These are phyloP conservation scores for Xylariales sp. DNA, from an alignment of 2,329 filamentous ascomycete genomes.

Conservation along the genomic window DNA sequence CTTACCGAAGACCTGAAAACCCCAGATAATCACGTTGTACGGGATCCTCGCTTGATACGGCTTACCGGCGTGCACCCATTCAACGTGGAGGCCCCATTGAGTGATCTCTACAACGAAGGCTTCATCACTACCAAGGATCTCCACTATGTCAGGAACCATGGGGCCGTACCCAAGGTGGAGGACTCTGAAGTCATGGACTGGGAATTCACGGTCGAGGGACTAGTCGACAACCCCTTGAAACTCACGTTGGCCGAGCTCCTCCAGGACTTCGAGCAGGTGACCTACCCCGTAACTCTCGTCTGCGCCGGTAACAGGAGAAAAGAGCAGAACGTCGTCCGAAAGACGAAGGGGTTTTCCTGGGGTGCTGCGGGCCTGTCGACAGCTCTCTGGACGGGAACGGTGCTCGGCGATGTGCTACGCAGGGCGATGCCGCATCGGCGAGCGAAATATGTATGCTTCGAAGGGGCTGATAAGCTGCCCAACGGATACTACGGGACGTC, in stretches of 20 bases:
- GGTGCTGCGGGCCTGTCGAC: conserved; percentile 83
- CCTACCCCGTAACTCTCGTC: conserved; percentile 82
- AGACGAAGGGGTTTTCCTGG: conserved; percentile 94
- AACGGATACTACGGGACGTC: conserved; percentile 89
- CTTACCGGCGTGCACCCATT: conserved; percentile 88
- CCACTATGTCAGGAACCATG: conserved; percentile 91
- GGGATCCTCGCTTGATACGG: conserved; percentile 78
- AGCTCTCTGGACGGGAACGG: conserved; percentile 80
- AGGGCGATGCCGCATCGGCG: conserved; percentile 63
- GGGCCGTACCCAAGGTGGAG: conserved; percentile 69
- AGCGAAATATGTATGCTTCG: conserved; percentile 84
- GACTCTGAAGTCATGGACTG: conserved; percentile 72
- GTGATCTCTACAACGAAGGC: conserved; percentile 70
- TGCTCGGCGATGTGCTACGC: conserved; percentile 67
- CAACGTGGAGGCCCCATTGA: conserved; percentile 83
- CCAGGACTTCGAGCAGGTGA: conserved; percentile 72
- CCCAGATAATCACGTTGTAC: conserved; percentile 74
- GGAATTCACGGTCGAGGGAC: conserved; percentile 78
- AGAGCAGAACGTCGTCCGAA: conserved; percentile 86
- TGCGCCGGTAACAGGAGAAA: conserved; percentile 90
- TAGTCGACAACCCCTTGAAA: conserved; percentile 72
- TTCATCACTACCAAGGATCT: conserved; percentile 85
- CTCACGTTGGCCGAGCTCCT: conserved; percentile 71
- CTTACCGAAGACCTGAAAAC: conserved; percentile 76
- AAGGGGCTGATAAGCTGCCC: conserved; percentile 81